Conservation (phyloP, 2,329 filamentous ascomycete species). For the Albophoma yamanashiensis region DNA sequence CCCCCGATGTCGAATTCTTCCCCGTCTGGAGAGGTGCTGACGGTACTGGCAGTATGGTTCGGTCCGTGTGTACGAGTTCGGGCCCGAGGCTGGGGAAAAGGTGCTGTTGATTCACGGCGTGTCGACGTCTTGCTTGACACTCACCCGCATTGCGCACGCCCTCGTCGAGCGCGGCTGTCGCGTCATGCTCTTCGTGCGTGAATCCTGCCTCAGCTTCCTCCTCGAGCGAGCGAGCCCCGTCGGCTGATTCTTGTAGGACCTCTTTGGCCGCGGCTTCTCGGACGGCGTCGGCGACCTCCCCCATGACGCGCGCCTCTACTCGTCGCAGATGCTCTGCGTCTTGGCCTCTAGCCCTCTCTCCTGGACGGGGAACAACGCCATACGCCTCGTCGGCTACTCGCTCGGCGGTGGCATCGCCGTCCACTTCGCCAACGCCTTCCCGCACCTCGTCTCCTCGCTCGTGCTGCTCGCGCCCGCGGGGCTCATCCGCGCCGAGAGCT, state of each 20-base stretch:
- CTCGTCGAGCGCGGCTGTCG: conserved; percentile 61
- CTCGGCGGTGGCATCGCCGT: conserved; percentile 71
- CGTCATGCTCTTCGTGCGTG: conserved; percentile 63
- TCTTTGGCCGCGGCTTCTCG: conserved; percentile 59
- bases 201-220: conserved; percentile 3
- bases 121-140: conserved; percentile 67
- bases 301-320: conserved; percentile 65
- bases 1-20: background rate
- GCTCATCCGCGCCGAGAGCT: conserved; percentile 49
- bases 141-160: conserved; percentile 54
- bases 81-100: conserved; percentile 60
- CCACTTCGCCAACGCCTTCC: conserved; percentile 64
- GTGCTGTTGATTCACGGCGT: conserved; percentile 77
- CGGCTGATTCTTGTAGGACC: conserved; percentile 32
- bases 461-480: conserved; percentile 73
- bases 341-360: conserved; percentile 58
- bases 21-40: conserved; percentile 3
- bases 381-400: conserved; percentile 69
- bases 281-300: conserved; percentile 54
- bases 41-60: conserved; percentile 48
- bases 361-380: conserved; percentile 49
- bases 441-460: conserved; percentile 56
- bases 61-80: conserved; percentile 74
- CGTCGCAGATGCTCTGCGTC: conserved; percentile 59
- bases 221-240: background rate